Evolutionary conservation across 306 rosid genomes (phyloP).

Genomic region (Quercus dentata): DNA sequence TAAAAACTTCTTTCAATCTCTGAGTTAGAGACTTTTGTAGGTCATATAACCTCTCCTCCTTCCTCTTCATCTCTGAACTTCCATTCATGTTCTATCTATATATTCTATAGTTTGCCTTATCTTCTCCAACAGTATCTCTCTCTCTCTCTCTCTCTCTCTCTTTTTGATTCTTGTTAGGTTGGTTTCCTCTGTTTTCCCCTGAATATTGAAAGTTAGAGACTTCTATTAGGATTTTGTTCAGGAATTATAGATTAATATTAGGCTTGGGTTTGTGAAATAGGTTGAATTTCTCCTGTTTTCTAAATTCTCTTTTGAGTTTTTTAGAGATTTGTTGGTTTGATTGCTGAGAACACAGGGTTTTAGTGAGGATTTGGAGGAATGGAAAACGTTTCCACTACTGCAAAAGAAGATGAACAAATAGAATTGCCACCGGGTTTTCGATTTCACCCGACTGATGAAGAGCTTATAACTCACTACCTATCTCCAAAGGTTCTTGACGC

Average conservation of each 20-base stretch:
- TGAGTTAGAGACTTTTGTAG: slow-evolving; percentile 8
- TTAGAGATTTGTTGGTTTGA: not conserved
- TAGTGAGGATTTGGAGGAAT: slow-evolving; percentile 27
- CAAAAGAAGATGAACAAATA: slow-evolving; percentile 34
- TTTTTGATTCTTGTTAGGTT: slow-evolving; percentile 7
- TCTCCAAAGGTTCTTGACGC: slow-evolving; percentile 57
- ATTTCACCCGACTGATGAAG: slow-evolving; percentile 92
- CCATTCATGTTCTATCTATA: not conserved
- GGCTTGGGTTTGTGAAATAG: not conserved
- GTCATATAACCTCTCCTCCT: not conserved
- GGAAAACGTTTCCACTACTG: slow-evolving; percentile 30
- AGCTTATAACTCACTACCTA: slow-evolving; percentile 71
- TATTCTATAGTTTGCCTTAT: not conserved
- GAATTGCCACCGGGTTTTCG: slow-evolving; percentile 88
- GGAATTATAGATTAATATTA: not conserved
- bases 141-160: not conserved
- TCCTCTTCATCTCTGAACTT: slow-evolving; percentile 1
- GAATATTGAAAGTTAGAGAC: not conserved
- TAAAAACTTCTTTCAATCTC: slow-evolving; percentile 22
- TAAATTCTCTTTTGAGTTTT: slow-evolving; percentile 2
- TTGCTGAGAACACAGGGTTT: slow-evolving; percentile 17
- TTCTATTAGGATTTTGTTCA: not conserved
- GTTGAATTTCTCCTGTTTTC: not conserved
- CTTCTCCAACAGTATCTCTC: not conserved
- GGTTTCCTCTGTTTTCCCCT: not conserved